Evolutionary conservation across 768 basidiomycete species (phyloP).

Genomic region (Panaeolus papilionaceus): DNA sequence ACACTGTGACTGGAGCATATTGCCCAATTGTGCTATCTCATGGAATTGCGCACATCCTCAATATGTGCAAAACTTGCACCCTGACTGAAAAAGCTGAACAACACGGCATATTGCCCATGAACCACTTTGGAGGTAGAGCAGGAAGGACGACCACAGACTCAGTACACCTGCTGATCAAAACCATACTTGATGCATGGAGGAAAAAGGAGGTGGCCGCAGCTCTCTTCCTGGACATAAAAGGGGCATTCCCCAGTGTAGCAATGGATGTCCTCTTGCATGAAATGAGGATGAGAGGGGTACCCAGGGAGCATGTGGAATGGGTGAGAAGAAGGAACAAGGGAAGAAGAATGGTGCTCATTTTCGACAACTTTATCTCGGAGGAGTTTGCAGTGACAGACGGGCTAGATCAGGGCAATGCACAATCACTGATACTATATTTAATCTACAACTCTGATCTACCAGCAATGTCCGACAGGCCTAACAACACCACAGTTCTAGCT

Average conservation of each 20-base stretch:
- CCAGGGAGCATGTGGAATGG: conserved; percentile 26
- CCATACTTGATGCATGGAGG: conserved; percentile 44
- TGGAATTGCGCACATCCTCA: conserved; percentile 27
- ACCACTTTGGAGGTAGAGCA: conserved; percentile 37
- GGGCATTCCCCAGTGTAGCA: conserved; percentile 41
- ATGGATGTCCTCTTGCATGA: conserved; percentile 31
- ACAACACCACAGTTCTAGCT: conserved; percentile 14
- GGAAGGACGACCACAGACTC: conserved; percentile 37
- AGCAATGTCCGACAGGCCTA: conserved; percentile 3
- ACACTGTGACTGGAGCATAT: conserved; percentile 37
- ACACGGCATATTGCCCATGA: conserved; percentile 25
- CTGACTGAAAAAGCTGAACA: conserved; percentile 22
- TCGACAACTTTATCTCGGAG: conserved; percentile 22
- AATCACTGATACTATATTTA: conserved; percentile 27
- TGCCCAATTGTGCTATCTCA: conserved; percentile 40
- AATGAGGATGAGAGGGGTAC: conserved; percentile 31
- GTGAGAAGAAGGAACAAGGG: conserved; percentile 19
- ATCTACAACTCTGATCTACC: conserved; percentile 31
- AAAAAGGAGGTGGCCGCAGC: conserved; percentile 32
- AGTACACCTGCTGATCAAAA: conserved; percentile 34
- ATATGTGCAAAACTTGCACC: conserved; percentile 27
- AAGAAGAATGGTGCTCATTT: conserved; percentile 20
- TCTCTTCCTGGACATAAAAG: conserved; percentile 45
- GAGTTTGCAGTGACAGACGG: conserved; percentile 22
- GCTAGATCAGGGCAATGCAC: conserved; percentile 27